Evolutionary conservation across 2,329 filamentous ascomycete species (phyloP).

Genomic region (Rachicladosporium sp.): DNA sequence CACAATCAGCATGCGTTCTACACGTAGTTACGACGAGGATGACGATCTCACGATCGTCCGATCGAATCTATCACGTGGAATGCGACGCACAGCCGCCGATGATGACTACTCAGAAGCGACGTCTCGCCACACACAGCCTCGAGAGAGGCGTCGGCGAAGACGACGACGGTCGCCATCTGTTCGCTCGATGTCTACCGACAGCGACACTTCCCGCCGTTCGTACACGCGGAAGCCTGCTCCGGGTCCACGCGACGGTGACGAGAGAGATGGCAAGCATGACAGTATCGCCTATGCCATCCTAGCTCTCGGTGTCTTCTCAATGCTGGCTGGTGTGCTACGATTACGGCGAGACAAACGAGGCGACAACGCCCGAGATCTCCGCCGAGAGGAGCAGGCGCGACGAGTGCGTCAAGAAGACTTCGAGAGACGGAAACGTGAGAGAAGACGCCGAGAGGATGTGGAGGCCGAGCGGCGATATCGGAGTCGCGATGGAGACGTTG

Average conservation of each 20-base stretch:
- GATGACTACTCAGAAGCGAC: slow-evolving; percentile 2
- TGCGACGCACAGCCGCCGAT: slow-evolving; percentile 4
- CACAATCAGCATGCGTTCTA: no score
- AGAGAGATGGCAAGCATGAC: slow-evolving; percentile 6
- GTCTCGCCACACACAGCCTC: neutral
- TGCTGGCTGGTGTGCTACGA: slow-evolving; percentile 7
- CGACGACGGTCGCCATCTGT: neutral
- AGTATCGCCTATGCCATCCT: slow-evolving; percentile 6
- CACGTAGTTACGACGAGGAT: no score
- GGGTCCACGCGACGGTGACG: neutral
- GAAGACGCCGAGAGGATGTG: slow-evolving; percentile 6
- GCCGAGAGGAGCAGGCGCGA: slow-evolving; percentile 4
- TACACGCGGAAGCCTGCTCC: slow-evolving; percentile 2
- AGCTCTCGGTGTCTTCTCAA: slow-evolving; percentile 6
- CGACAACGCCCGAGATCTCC: slow-evolving; percentile 1
- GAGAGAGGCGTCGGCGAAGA: slow-evolving; percentile 1
- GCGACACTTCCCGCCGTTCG: slow-evolving; percentile 1
- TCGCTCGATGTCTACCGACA: slow-evolving; percentile 1
- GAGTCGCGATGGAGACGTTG: slow-evolving; percentile 2
- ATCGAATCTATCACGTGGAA: slow-evolving; percentile 1
- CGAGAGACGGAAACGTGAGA: slow-evolving; percentile 5
- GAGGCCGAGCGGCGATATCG: slow-evolving; percentile 3
- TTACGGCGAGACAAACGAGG: slow-evolving; percentile 7
- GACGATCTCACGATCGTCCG: neutral
- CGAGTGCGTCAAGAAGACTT: slow-evolving; percentile 5